Percentiles rank a stretch among this genome's conserved stretches.
These are phyloP conservation scores for Pyrenochaeta sp. DNA, from an alignment of 2,329 filamentous ascomycete species.

Conservation along the genomic window DNA sequence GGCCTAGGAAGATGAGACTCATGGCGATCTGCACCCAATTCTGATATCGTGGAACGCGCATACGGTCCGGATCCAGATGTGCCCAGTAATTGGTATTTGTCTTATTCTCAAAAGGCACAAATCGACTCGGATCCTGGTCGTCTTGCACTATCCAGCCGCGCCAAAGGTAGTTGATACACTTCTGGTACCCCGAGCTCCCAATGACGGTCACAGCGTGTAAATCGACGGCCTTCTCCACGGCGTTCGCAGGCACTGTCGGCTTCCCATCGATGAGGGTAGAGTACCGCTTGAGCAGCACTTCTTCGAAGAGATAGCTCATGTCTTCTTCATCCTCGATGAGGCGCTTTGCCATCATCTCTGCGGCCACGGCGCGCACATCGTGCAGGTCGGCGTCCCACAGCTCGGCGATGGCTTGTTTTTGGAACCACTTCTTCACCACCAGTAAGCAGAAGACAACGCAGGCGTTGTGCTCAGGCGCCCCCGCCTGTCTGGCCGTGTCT, in stretches of 20 bases:
- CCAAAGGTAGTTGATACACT: slow-evolving; percentile 93
- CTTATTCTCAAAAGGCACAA: slow-evolving; percentile 86
- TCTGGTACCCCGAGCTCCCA: slow-evolving; percentile 92
- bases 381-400: slow-evolving; percentile 93
- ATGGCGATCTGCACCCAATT: slow-evolving; percentile 88
- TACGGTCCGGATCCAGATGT: slow-evolving; percentile 92
- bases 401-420: slow-evolving; percentile 78
- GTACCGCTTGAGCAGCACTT: slow-evolving; percentile 87
- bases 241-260: slow-evolving; percentile 80
- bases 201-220: slow-evolving; percentile 89
- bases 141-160: slow-evolving; percentile 96
- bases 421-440: slow-evolving; percentile 79
- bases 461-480: slow-evolving; percentile 74
- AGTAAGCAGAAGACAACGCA: slow-evolving; percentile 88
- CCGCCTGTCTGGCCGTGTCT: slow-evolving; percentile 81
- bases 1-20: slow-evolving; percentile 79
- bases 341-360: slow-evolving; percentile 89
- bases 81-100: slow-evolving; percentile 78
- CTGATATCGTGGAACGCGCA: slow-evolving; percentile 92
- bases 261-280: slow-evolving; percentile 78
- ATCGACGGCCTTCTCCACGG: slow-evolving; percentile 92
- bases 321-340: slow-evolving; percentile 89
- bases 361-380: slow-evolving; percentile 78
- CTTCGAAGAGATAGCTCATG: slow-evolving; percentile 77
- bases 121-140: slow-evolving; percentile 86